These are phyloP conservation scores for Aspergillus intermedius DNA, from an alignment of 2,329 filamentous ascomycete genomes.

Conservation along the genomic window DNA sequence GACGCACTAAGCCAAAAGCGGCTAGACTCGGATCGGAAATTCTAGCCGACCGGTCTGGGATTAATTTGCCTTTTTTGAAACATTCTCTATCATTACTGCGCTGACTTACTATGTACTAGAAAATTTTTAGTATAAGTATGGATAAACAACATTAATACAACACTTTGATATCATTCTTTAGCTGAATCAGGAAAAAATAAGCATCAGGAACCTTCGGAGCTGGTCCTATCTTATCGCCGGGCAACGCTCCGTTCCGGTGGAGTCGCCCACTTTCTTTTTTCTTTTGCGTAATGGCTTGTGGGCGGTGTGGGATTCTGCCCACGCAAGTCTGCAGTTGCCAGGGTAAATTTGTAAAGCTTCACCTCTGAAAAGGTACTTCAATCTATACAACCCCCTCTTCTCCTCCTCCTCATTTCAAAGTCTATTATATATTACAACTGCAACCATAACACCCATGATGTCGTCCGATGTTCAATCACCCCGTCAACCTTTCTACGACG, in stretches of 20 bases:
- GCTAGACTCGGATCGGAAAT: neutral
- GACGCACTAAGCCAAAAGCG: neutral
- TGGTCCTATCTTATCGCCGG: neutral
- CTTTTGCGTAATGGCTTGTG: neutral
- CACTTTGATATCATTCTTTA: neutral
- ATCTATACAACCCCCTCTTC: slow-evolving; percentile 3
- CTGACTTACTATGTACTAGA: neutral
- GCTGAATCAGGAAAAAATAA: neutral
- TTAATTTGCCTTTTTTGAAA: too few relatives aligned
- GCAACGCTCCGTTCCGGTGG: neutral
- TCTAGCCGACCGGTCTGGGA: neutral
- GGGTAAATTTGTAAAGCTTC: slow-evolving; percentile 1
- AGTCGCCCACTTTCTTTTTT: neutral
- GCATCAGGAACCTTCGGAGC: neutral
- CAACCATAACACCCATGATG: slow-evolving; percentile 14
- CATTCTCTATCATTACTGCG: neutral
- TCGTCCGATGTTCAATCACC: slow-evolving; percentile 37
- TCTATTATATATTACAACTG: neutral
- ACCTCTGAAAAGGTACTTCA: neutral
- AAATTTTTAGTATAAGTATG: neutral
- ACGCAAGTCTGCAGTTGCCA: neutral
- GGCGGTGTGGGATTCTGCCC: neutral
- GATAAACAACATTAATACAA: neutral
- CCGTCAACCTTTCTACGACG: slow-evolving; percentile 69
- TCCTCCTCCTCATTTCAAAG: slow-evolving; percentile 7